Evolutionary conservation across 2,329 filamentous ascomycete genomes (phyloP).

Genomic region (Zasmidium citrigriseum): DNA sequence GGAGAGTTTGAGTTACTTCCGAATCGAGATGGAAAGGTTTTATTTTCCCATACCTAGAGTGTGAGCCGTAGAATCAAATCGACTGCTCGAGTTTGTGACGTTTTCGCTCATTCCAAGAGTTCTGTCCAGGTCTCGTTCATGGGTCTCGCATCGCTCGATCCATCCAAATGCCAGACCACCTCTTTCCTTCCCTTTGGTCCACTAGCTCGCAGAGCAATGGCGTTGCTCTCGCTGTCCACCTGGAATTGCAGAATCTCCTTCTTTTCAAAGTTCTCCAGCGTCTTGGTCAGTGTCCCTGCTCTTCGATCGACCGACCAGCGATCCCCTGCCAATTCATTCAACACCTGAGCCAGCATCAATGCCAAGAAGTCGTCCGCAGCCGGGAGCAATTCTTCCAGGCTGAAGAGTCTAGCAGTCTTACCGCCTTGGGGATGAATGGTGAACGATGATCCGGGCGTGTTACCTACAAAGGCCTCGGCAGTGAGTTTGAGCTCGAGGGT

Average conservation of each 20-base stretch:
- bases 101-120: not conserved
- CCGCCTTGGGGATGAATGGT: slow-evolving; percentile 1
- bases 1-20: not conserved
- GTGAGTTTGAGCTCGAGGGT: slow-evolving; percentile 7
- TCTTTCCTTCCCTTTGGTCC: not conserved
- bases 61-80: not conserved
- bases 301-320: slow-evolving; percentile 25
- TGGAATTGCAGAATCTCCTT: slow-evolving; percentile 4
- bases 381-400: slow-evolving; percentile 3
- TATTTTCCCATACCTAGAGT: not conserved
- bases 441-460: slow-evolving; percentile 2
- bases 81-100: not conserved
- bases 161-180: not conserved
- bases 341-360: slow-evolving; percentile 9
- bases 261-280: slow-evolving; percentile 6
- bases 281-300: slow-evolving; percentile 22
- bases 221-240: not conserved
- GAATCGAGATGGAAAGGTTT: not conserved
- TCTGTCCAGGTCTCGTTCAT: slow-evolving; percentile 2
- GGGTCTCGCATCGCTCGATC: not conserved
- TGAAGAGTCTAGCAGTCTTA: not conserved
- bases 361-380: slow-evolving; percentile 12
- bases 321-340: slow-evolving; percentile 12
- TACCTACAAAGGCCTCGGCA: slow-evolving; percentile 1
- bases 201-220: not conserved